phyloP scores from a whole-genome alignment of 2,329 filamentous ascomycete genomes.

The Cladophialophora bantiana region DNA sequence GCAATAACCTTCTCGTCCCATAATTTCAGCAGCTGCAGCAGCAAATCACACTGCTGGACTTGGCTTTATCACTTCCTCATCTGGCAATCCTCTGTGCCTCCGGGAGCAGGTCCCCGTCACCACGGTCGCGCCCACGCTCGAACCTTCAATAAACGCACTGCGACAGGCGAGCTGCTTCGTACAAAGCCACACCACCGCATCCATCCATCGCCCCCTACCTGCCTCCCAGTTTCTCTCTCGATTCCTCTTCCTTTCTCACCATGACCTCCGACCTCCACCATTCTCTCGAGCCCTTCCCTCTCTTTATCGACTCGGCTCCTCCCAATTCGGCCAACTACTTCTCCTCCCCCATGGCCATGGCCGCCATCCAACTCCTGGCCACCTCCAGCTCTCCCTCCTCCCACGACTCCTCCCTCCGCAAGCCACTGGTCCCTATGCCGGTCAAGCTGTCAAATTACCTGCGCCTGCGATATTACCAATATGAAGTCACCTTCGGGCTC shows the following conservation, averaged over 20 bases:
- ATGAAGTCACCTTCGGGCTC: slow-evolving; percentile 96
- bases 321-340: slow-evolving; percentile 39
- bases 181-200: slow-evolving; percentile 13
- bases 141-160: slow-evolving; percentile 2
- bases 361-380: slow-evolving; percentile 36
- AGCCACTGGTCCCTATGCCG: slow-evolving; percentile 30
- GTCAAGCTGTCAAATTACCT: slow-evolving; percentile 52
- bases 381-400: slow-evolving; percentile 25
- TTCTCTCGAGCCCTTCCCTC: slow-evolving; percentile 40
- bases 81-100: neutral
- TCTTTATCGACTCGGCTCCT: slow-evolving; percentile 39
- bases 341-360: slow-evolving; percentile 40
- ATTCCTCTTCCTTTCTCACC: slow-evolving; percentile 7
- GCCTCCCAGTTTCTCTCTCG: neutral
- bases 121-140: neutral
- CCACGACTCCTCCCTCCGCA: slow-evolving; percentile 10
- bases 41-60: slow-evolving; percentile 4
- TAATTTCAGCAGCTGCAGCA: neutral
- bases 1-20: slow-evolving; percentile 3
- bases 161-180: slow-evolving; percentile 9
- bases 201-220: neutral
- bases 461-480: slow-evolving; percentile 93
- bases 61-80: slow-evolving; percentile 7
- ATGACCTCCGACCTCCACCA: slow-evolving; percentile 24
- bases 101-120: slow-evolving; percentile 7